Conservation (phyloP, 169 alveolate species). For the Plasmodium gallinaceum region DNA sequence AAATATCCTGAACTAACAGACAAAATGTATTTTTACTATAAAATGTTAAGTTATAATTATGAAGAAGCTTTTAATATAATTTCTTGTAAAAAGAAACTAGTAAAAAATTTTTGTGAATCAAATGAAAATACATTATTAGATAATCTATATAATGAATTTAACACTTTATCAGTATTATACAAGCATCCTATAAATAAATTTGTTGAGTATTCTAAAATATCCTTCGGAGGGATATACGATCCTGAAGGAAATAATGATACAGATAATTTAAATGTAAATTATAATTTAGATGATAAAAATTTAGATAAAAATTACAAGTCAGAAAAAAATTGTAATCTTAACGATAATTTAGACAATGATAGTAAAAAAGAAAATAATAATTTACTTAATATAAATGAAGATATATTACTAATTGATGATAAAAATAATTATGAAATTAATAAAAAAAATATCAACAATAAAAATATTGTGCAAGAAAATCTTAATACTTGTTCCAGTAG, state of each 20-base stretch:
- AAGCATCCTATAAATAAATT: conserved; percentile 61
- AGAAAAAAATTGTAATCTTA: conserved; percentile 9
- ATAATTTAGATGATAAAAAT: conserved; percentile 5
- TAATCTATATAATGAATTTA: conserved; percentile 66
- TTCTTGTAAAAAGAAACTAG: conserved; percentile 72
- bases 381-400: conserved; percentile 40
- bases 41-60: conserved; percentile 69
- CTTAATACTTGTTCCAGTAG: neutral
- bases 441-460: neutral
- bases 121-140: conserved; percentile 71
- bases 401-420: conserved; percentile 19
- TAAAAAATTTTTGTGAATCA: conserved; percentile 74
- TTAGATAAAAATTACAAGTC: conserved; percentile 7
- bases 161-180: conserved; percentile 70
- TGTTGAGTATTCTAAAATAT: conserved; percentile 59
- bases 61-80: conserved; percentile 77
- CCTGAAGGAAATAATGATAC: conserved; percentile 52
- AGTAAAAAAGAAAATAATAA: conserved; percentile 9
- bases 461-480: neutral
- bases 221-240: conserved; percentile 60
- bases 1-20: conserved; percentile 72
- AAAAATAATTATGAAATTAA: neutral
- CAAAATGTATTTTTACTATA: conserved; percentile 72
- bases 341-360: neutral
- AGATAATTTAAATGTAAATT: neutral